Evolutionary conservation across 2,329 filamentous ascomycete species (phyloP), one percentile per base, ranked within the genome.

Genomic region (Sphaerulina vaccinii): DNA sequence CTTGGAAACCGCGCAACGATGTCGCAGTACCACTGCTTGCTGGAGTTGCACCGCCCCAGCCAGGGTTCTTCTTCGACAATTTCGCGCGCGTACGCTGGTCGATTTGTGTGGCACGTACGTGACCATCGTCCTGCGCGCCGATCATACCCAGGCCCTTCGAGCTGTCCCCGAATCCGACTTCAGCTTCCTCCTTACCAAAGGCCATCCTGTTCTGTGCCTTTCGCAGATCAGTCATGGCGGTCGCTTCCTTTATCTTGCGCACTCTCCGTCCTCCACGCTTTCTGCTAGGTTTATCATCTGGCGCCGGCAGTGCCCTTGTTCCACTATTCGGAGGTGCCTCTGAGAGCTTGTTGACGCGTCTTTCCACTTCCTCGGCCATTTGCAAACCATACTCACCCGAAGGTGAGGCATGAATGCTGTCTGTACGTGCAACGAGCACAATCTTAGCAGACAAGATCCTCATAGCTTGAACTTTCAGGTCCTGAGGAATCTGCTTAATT

Each of bases 161-260:
- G 49, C 83, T 83, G 61, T 96, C 90, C 29, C 90, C 92, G 68
- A 95, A 97, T 24, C 91, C 92, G 1, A 93, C 85, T 71, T 99
- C 93, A 63, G 84, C 86, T 72, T 99, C 93, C 70, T 97, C 92
- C 69, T 95, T 93, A 52, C 91, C 91, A 66, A 99, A 99, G 0
- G 86, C 90, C 82, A 99, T 86, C 48, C 93, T 83, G 73, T 99
- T 99, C 72, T 97, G 93, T 3, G 90, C 90, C 71, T 97, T 96
- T 59, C 91, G 85, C 23, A 99, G 77, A 49, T 99, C 93, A 0
- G 93, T 99, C 90, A 96, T 95, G 54, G 93, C 92, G 5, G 89
- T 89, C 3, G 92, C 91, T 71, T 96, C 93, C 79, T 99, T 99
- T 54, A 92, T 92, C 71, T 96, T 96, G 51, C 93, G 79, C 10